Evolutionary conservation across 305 asterid species (phyloP), one percentile per base, ranked within the genome.

Genomic region (Fraxinus latifolia): DNA sequence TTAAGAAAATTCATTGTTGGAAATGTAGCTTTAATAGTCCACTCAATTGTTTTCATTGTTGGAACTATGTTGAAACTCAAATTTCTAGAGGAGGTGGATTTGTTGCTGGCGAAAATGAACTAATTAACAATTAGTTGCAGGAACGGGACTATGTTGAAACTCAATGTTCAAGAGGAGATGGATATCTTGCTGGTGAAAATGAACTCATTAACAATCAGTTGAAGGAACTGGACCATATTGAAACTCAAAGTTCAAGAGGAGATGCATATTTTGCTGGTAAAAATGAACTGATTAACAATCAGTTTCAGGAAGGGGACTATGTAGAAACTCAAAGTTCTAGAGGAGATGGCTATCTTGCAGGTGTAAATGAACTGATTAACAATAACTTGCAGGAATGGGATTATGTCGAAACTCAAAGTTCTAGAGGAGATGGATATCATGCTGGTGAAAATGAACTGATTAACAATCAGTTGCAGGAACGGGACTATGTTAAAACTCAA

Each of bases 361-460:
- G 27, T 17, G 29, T 19, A 58, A 19, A 7, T 5, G 89, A 62
- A 53, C 58, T 47, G 4, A 62, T 62, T 62, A 2, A 8, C 72
- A 62, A 62, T 23, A n/a, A 62, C 15, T 62, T 21, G 72, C 5
- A 62, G 72, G 72, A 7, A 21, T 31, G 1, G 5, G 72, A 11
- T 6, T 25, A 23, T 23, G n/a, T 82, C 29, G 85, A 79, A 79
- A 83, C 42, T 76, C 88, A 86, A 78, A 84, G 19, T 76, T 73
- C 83, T 74, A 86, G 17, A 8, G 33, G 72, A 65, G 33, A 76
- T 76, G 80, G 74, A 74, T 79, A 82, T 9, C 81, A 33, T 84
- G 68, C 83, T 15, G 77, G 29, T 75, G 85, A 81, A 82, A 25
- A 80, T 79, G 87, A 62, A 42, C 58, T 47, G 7, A 65, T 65